Evolutionary conservation across 2,329 filamentous ascomycete species (phyloP).

Genomic region (Stemphylium vesicarium): DNA sequence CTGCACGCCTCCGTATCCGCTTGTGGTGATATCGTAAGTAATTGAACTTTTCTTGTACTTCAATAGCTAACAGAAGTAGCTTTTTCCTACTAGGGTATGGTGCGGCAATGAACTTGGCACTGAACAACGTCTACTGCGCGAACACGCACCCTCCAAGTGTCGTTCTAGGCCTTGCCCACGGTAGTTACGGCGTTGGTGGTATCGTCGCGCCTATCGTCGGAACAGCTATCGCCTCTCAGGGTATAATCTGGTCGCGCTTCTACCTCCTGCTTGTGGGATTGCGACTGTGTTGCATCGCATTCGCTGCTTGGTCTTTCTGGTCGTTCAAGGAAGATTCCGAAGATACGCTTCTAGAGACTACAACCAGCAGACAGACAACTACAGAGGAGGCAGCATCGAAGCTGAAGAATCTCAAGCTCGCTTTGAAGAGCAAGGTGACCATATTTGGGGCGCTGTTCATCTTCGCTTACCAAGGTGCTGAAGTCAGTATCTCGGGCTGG

Average conservation of each 20-base stretch:
- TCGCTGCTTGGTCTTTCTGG: slow-evolving; percentile 72
- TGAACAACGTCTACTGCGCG: slow-evolving; percentile 64
- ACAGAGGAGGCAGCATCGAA: slow-evolving; percentile 49
- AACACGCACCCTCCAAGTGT: slow-evolving; percentile 60
- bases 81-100: slow-evolving; percentile 71
- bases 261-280: slow-evolving; percentile 71
- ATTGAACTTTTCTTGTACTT: too few relatives aligned
- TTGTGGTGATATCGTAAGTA: slow-evolving; percentile 62
- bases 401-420: slow-evolving; percentile 58
- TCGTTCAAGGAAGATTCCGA: slow-evolving; percentile 69
- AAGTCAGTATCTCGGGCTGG: slow-evolving; percentile 86
- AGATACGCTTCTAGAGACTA: slow-evolving; percentile 53
- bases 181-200: slow-evolving; percentile 61
- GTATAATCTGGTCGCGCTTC: slow-evolving; percentile 71
- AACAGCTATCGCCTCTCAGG: slow-evolving; percentile 70
- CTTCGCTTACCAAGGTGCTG: slow-evolving; percentile 84
- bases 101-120: slow-evolving; percentile 58
- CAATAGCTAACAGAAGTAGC: slow-evolving; percentile 40
- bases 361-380: slow-evolving; percentile 50
- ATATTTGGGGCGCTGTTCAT: slow-evolving; percentile 80
- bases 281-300: slow-evolving; percentile 61
- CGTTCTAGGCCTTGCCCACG: slow-evolving; percentile 68
- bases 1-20: slow-evolving; percentile 71
- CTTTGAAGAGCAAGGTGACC: slow-evolving; percentile 64
- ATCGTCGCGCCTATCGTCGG: slow-evolving; percentile 74